Evolutionary conservation across 1,139 yeast species (phyloP).

Genomic region (Candida gigantensis): DNA sequence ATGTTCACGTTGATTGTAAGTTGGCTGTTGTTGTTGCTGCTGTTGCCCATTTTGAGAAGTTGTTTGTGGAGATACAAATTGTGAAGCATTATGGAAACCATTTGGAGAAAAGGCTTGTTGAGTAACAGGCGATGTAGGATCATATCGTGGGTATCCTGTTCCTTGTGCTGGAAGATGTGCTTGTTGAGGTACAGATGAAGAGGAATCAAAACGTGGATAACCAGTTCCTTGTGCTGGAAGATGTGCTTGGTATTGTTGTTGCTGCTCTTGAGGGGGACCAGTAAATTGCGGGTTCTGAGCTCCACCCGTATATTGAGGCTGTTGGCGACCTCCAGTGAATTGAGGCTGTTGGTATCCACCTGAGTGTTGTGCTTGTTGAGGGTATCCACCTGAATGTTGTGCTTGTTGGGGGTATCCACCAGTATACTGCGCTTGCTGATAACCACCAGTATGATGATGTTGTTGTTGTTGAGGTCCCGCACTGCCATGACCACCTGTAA

Average conservation of each 20-base stretch:
- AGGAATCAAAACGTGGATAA: not conserved
- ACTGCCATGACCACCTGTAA: not conserved
- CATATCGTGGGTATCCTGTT: constrained; percentile 8
- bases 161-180: constrained; percentile 9
- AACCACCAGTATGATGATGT: too few species aligned
- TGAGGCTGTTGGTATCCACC: not conserved
- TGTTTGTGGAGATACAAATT: constrained; percentile 1
- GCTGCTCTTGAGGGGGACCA: not conserved
- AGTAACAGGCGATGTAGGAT: not conserved
- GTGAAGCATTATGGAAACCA: constrained; percentile 5
- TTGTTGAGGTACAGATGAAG: constrained; percentile 1
- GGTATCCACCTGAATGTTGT: constrained; percentile 1
- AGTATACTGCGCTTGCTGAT: constrained; percentile 2
- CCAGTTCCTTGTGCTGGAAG: constrained; percentile 5
- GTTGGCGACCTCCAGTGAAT: too few species aligned
- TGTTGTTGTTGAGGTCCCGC: constrained; percentile 5
- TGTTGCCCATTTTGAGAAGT: constrained; percentile 11
- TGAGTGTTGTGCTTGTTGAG: constrained; percentile 4
- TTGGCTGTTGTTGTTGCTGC: constrained; percentile 14
- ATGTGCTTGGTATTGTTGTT: not conserved
- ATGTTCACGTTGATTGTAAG: too few species aligned
- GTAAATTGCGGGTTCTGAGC: not conserved
- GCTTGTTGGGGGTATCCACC: constrained; percentile 1
- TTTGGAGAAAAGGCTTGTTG: not conserved
- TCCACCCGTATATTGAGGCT: too few species aligned